These are phyloP conservation scores for Pterocarpus macrocarpus DNA, from an alignment of 306 rosid genomes.

Conservation along the genomic window DNA sequence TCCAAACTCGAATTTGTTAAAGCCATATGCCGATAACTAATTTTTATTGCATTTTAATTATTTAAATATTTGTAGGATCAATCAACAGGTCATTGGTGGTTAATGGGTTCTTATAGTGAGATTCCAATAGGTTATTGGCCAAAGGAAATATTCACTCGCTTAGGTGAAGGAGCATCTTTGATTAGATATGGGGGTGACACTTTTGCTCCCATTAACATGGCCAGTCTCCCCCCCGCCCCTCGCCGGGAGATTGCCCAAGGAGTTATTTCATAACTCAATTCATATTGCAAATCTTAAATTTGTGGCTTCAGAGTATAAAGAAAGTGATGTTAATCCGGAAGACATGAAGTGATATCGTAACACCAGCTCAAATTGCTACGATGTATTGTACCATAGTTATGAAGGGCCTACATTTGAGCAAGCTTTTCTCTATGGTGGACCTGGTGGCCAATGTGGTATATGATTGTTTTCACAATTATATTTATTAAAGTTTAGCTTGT, in stretches of 20 bases:
- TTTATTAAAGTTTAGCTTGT: too few species aligned
- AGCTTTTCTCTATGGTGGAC: conserved; percentile 19
- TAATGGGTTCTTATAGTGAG: background rate
- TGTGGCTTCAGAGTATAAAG: background rate
- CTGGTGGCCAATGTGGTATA: conserved; percentile 2
- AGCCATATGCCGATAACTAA: too few species aligned
- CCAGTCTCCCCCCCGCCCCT: too few species aligned
- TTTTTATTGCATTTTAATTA: background rate
- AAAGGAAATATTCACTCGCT: conserved; percentile 15
- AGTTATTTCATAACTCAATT: background rate
- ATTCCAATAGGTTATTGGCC: conserved; percentile 22
- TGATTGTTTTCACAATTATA: background rate
- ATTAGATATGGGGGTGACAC: conserved; percentile 21
- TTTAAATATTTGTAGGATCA: conserved; percentile 1
- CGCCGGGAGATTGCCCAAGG: background rate
- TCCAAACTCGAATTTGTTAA: too few species aligned
- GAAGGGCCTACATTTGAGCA: background rate
- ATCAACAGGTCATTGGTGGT: conserved; percentile 8
- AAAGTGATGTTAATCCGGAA: background rate
- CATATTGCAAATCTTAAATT: background rate
- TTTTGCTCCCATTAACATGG: background rate
- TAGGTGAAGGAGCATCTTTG: background rate
- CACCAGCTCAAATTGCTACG: background rate
- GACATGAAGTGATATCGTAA: background rate
- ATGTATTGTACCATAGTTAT: background rate